Evolutionary conservation across 2,329 filamentous ascomycete genomes (phyloP).

Genomic region (Colletotrichum sp.): DNA sequence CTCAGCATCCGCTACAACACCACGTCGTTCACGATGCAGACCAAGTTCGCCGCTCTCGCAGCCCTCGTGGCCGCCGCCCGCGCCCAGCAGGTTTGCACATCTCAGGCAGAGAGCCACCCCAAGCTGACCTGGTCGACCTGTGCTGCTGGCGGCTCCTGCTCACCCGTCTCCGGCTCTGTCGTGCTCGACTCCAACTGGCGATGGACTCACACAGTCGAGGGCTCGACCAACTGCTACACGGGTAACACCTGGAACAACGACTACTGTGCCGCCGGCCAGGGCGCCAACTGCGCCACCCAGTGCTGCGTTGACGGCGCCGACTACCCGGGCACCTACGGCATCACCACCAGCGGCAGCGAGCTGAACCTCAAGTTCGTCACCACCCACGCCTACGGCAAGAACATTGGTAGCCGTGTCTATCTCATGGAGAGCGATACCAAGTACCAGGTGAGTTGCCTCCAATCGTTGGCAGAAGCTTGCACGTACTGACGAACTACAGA

Average conservation of each 20-base stretch:
- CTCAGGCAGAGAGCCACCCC: slow-evolving; percentile 55
- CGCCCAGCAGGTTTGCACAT: slow-evolving; percentile 56
- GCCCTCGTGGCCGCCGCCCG: slow-evolving; percentile 45
- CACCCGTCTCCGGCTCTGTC: slow-evolving; percentile 50
- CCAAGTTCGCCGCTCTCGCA: slow-evolving; percentile 33
- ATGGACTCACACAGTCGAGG: slow-evolving; percentile 55
- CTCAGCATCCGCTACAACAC: not conserved
- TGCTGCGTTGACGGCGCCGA: slow-evolving; percentile 60
- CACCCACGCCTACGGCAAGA: slow-evolving; percentile 48
- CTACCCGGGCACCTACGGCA: slow-evolving; percentile 56
- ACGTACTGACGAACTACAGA: slow-evolving; percentile 43
- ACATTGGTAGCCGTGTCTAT: slow-evolving; percentile 64
- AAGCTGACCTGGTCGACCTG: slow-evolving; percentile 58
- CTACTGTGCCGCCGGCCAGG: slow-evolving; percentile 36
- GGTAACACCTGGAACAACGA: slow-evolving; percentile 52
- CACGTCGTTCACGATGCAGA: slow-evolving; percentile 28
- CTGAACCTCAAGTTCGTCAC: slow-evolving; percentile 64
- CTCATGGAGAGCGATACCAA: slow-evolving; percentile 64
- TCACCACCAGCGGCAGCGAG: slow-evolving; percentile 53
- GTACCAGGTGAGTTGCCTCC: slow-evolving; percentile 63
- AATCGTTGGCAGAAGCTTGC: fast-evolving
- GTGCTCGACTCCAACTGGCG: slow-evolving; percentile 67
- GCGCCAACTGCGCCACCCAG: slow-evolving; percentile 47
- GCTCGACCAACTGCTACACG: slow-evolving; percentile 60
- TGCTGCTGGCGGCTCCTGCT: slow-evolving; percentile 54